Percentiles rank a stretch among this genome's conserved stretches.
phyloP scores from a whole-genome alignment of 176 grass and related monocot species.

The Themeda triandra region DNA sequence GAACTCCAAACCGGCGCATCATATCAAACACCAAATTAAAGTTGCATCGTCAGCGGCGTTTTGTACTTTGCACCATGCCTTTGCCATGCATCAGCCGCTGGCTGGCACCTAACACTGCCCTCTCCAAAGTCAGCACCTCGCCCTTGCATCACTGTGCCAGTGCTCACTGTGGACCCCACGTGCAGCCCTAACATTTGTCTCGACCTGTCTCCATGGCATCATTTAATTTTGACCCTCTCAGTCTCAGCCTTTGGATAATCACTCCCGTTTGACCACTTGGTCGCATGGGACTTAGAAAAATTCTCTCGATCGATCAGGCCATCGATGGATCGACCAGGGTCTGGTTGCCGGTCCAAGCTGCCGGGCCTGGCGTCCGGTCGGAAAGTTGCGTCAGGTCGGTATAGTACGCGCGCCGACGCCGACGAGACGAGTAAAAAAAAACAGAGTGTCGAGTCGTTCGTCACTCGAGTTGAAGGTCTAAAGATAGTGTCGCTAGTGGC shows the following conservation, averaged over 20 bases:
- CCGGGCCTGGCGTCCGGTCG: not conserved
- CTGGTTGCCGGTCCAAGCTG: conserved; percentile 38
- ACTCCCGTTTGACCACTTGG: conserved; percentile 29
- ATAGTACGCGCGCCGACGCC: conserved; percentile 3
- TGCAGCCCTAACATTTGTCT: conserved; percentile 36
- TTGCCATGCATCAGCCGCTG: conserved; percentile 8
- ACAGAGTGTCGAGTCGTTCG: conserved; percentile 18
- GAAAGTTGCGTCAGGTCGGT: conserved; percentile 32
- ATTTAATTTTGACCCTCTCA: conserved; percentile 15
- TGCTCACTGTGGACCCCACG: conserved; percentile 9
- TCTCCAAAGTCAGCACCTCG: conserved; percentile 22
- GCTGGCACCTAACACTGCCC: conserved; percentile 13
- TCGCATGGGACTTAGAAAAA: not conserved
- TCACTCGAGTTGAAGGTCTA: conserved; percentile 25
- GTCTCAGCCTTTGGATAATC: conserved; percentile 21
- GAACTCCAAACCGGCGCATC: not conserved
- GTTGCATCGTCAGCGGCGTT: not conserved
- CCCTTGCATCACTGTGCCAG: not conserved
- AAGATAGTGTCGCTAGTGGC: conserved; percentile 3
- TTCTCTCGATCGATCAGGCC: not conserved
- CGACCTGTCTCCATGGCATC: conserved; percentile 1
- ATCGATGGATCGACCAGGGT: not conserved
- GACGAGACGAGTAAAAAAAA: conserved; percentile 18
- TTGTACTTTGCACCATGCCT: conserved; percentile 3
- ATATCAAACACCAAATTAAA: not conserved